These are phyloP conservation scores for Starmerella roubikii DNA, from an alignment of 805 yeast species.

Conservation along the genomic window DNA sequence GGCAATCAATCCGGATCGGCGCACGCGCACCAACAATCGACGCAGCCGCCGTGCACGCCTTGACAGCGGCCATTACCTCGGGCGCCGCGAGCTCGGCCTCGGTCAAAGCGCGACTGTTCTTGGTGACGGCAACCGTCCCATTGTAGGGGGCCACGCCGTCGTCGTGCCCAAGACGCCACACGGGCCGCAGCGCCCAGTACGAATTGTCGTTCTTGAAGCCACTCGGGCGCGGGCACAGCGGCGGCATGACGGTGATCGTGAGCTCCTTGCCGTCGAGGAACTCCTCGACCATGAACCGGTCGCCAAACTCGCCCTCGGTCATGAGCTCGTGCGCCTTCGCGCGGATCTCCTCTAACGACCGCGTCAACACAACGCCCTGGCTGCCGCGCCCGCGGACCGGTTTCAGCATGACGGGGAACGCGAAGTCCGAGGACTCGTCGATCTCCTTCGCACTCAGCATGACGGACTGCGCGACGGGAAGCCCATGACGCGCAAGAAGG, in stretches of 20 bases:
- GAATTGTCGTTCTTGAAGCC: background rate
- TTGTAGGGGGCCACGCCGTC: slow-evolving; percentile 2
- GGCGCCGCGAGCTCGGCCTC: too few species aligned
- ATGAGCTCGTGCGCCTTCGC: background rate
- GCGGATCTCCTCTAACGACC: background rate
- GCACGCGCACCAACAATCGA: too few species aligned
- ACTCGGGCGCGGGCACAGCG: background rate
- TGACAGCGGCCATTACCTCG: too few species aligned
- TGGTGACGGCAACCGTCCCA: too few species aligned
- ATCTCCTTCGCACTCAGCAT: background rate
- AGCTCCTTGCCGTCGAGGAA: background rate
- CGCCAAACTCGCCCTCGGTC: background rate
- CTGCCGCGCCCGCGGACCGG: slow-evolving; percentile 6
- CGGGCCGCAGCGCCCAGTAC: slow-evolving; percentile 2
- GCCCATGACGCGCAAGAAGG: background rate
- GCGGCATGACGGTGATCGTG: slow-evolving; percentile 1
- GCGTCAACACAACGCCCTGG: slow-evolving; percentile 1
- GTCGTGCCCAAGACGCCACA: background rate
- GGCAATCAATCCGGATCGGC: too few species aligned
- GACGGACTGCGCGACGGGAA: background rate
- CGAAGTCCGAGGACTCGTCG: background rate
- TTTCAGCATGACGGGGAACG: slow-evolving; percentile 1
- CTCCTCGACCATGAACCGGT: slow-evolving; percentile 1
- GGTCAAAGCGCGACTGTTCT: too few species aligned
- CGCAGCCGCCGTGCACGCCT: too few species aligned